These are phyloP conservation scores for Sarcocystis neurona DNA, from an alignment of 169 alveolate species.

Conservation along the genomic window DNA sequence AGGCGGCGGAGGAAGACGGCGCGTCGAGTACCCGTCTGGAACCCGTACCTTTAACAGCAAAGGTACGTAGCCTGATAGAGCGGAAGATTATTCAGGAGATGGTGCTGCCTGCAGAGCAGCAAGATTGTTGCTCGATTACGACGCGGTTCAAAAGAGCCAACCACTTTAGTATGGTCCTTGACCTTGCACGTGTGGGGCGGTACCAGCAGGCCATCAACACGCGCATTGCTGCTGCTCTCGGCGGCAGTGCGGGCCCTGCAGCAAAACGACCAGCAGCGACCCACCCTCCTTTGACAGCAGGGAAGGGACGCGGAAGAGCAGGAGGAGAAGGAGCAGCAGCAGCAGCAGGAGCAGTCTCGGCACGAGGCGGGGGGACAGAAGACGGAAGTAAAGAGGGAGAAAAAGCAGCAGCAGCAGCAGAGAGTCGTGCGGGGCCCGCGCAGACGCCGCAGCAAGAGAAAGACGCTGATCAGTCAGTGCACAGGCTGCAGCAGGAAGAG, in stretches of 20 bases:
- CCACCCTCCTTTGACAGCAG: neutral
- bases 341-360: no score
- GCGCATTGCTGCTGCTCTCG: neutral
- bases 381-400: neutral
- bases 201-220: constrained; percentile 51
- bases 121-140: constrained; percentile 46
- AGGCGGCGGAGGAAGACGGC: neutral
- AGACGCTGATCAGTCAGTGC: neutral
- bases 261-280: neutral
- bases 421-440: neutral
- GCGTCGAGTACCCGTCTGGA: neutral
- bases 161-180: constrained; percentile 56
- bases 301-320: neutral
- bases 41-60: neutral
- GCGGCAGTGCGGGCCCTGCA: no score
- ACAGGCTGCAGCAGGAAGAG: neutral
- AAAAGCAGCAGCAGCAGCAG: neutral
- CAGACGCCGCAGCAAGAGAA: neutral
- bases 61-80: constrained; percentile 17
- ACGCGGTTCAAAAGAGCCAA: constrained; percentile 50
- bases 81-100: constrained; percentile 40
- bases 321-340: neutral
- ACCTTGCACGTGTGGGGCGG: constrained; percentile 42
- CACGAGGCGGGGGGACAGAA: neutral
- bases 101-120: constrained; percentile 30